Evolutionary conservation across 306 rosid species (phyloP), one percentile per base, ranked within the genome.

Genomic region (Comarum palustre): DNA sequence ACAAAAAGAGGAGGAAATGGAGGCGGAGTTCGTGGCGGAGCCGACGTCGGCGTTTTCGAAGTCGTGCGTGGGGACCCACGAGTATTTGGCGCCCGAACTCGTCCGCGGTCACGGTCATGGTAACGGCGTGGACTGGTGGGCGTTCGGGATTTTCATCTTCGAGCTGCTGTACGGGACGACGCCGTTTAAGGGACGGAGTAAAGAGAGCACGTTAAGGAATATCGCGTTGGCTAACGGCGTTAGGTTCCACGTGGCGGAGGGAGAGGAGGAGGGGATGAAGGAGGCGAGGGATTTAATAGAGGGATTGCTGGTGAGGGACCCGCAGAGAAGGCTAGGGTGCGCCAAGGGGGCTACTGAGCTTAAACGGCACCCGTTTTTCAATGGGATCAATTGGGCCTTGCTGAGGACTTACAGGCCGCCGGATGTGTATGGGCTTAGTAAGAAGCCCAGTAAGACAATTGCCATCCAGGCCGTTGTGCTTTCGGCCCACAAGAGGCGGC

Each of bases 81-180:
- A 94, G 84, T 91, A 94, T 42, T 22, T 91, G 16, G 94, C 98
- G 7, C 98, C 97, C 1, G 96, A 94, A 88, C 73, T 94, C 24
- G 88, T 91, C 0, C 20, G 85, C 0, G 97, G 97, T 1, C 27
- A 54, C 72, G 96, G 97, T 1, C 98, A 94, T 68, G 96, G 97
- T 0, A 94, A 77, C 72, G 96, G 91, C 9, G 98, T 94, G 2
- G 98, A 94, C 31, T 94, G 97, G 98, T 94, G 98, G 98, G 98
- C 98, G 10, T 91, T 91, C 0, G 97, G 97, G 29, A 86, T 94
- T 10, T 85, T 94, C 4, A 1, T 91, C 5, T 88, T 86, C 71
- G 97, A 94, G 73, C 16, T 94, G 14, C 20, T 88, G 7, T 80
- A 84, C n/a, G 98, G 96, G 0, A 84, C 89, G 75, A 88, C 97